These are phyloP conservation scores for Fusarium sarcochroum DNA, from an alignment of 2,329 filamentous ascomycete species.

Conservation along the genomic window DNA sequence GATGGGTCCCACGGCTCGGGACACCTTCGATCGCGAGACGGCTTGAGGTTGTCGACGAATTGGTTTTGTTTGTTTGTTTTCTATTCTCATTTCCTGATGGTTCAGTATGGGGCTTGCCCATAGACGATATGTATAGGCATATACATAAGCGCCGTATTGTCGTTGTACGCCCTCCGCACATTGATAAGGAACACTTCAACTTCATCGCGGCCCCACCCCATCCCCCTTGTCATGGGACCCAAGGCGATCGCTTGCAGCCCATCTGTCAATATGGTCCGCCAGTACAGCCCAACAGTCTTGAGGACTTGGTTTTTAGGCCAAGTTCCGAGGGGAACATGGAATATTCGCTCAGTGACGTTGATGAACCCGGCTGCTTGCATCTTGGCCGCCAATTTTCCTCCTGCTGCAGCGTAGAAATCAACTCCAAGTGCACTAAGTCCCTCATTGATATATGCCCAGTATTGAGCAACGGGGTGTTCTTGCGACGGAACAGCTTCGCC, in stretches of 20 bases:
- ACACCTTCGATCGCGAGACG: neutral
- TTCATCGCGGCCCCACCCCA: slow-evolving; percentile 63
- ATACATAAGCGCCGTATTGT: slow-evolving; percentile 62
- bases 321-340: slow-evolving; percentile 67
- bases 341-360: slow-evolving; percentile 65
- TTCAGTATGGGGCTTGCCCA: slow-evolving; percentile 63
- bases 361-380: slow-evolving; percentile 66
- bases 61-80: neutral
- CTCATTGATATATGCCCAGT: slow-evolving; percentile 62
- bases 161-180: slow-evolving; percentile 64
- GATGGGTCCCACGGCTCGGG: neutral
- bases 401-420: slow-evolving; percentile 61
- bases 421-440: slow-evolving; percentile 62
- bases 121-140: slow-evolving; percentile 71
- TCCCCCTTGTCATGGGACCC: slow-evolving; percentile 64
- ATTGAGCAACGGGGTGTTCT: slow-evolving; percentile 59
- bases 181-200: slow-evolving; percentile 64
- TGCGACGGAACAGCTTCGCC: slow-evolving; percentile 55
- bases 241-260: slow-evolving; percentile 66
- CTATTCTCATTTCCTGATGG: slow-evolving; percentile 7
- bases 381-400: slow-evolving; percentile 57
- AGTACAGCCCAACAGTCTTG: slow-evolving; percentile 67
- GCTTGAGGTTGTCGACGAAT: neutral
- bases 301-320: slow-evolving; percentile 67
- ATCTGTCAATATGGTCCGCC: slow-evolving; percentile 64